phyloP scores from a whole-genome alignment of 768 basidiomycete species.

The Dacryopinax spathularia region DNA sequence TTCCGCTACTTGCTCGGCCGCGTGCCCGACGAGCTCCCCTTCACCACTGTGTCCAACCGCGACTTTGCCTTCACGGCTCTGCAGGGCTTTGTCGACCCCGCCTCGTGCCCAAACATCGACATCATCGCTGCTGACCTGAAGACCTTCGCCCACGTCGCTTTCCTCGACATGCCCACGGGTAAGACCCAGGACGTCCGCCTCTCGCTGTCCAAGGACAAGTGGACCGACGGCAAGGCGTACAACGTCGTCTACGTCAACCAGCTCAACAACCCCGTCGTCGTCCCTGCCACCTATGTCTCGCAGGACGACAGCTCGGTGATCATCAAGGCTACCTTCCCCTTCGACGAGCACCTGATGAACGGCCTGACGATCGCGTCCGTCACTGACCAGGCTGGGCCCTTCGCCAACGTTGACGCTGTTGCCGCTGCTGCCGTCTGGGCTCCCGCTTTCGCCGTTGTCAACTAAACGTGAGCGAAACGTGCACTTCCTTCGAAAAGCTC shows the following conservation, averaged over 20 bases:
- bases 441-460: background rate
- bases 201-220: background rate
- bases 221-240: background rate
- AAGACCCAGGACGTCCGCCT: background rate
- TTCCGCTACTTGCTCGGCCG: slow-evolving; percentile 3
- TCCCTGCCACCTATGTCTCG: background rate
- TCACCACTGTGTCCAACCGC: background rate
- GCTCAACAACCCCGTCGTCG: background rate
- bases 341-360: background rate
- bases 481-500: too few relatives aligned
- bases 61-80: background rate
- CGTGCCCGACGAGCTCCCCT: background rate
- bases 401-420: background rate
- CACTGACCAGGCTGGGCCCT: background rate
- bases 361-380: background rate
- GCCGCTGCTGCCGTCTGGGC: background rate
- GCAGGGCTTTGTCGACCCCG: background rate
- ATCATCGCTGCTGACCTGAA: background rate
- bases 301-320: background rate
- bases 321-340: background rate
- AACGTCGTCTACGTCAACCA: background rate
- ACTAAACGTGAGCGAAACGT: background rate
- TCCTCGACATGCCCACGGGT: background rate
- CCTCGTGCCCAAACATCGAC: background rate
- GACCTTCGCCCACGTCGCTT: background rate